Evolutionary conservation across 2,329 filamentous ascomycete genomes (phyloP).

Genomic region (Scytalidium sp.): DNA sequence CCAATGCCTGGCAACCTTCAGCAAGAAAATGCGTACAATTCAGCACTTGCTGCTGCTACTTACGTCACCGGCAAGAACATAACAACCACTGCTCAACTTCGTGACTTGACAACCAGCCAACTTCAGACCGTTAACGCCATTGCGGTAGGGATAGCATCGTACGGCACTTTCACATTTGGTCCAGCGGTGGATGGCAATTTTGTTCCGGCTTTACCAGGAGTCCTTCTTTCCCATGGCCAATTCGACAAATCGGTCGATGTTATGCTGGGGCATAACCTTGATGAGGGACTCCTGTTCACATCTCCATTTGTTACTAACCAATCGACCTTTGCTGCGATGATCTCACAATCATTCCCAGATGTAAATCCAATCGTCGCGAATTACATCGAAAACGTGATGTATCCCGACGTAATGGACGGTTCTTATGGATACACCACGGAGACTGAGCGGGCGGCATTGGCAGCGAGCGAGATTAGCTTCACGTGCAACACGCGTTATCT

Average conservation of each 20-base stretch:
- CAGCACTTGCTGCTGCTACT: not conserved
- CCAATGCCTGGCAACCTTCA: slow-evolving; percentile 8
- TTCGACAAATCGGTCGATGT: slow-evolving; percentile 42
- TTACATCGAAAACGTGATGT: slow-evolving; percentile 41
- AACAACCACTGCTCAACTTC: slow-evolving; percentile 12
- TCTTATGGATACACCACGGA: slow-evolving; percentile 40
- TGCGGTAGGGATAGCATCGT: slow-evolving; percentile 3
- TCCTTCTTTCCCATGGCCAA: slow-evolving; percentile 38
- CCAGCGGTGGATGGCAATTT: slow-evolving; percentile 47
- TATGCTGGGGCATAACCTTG: slow-evolving; percentile 40
- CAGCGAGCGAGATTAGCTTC: slow-evolving; percentile 42
- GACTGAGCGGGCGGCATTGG: slow-evolving; percentile 37
- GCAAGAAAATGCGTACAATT: slow-evolving; percentile 5
- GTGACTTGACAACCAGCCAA: slow-evolving; percentile 4
- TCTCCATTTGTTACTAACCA: slow-evolving; percentile 26
- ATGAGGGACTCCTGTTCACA: slow-evolving; percentile 38
- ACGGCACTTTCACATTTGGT: slow-evolving; percentile 28
- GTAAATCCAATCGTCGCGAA: slow-evolving; percentile 26
- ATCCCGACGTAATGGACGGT: slow-evolving; percentile 46
- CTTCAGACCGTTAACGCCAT: slow-evolving; percentile 15
- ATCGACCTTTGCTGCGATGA: slow-evolving; percentile 3
- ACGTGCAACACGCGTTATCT: slow-evolving; percentile 52
- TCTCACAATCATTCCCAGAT: slow-evolving; percentile 14
- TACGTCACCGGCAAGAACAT: slow-evolving; percentile 7
- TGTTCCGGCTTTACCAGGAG: slow-evolving; percentile 40